phyloP scores from a whole-genome alignment of 2,329 filamentous ascomycete genomes.

The Penicillium sp. region DNA sequence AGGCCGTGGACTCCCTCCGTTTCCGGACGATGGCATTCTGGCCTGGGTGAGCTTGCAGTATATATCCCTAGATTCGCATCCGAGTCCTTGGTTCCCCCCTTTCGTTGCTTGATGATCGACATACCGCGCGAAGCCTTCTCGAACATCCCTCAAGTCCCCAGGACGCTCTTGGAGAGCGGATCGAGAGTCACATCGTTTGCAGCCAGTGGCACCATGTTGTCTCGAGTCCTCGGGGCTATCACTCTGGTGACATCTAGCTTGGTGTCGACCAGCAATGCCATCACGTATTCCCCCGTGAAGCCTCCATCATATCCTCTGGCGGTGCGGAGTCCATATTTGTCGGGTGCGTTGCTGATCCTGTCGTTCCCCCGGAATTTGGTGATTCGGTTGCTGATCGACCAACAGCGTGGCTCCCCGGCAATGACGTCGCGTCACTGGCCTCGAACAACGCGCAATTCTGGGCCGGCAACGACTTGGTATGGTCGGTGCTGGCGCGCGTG shows the following conservation, averaged over 20 bases:
- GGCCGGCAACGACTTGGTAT: slow-evolving; percentile 37
- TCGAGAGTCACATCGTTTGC: too few relatives aligned
- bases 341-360: slow-evolving; percentile 20
- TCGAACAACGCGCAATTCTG: slow-evolving; percentile 40
- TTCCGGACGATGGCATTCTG: slow-evolving; percentile 10
- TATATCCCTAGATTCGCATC: too few relatives aligned
- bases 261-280: slow-evolving; percentile 7
- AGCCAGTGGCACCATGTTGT: slow-evolving; percentile 13
- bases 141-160: slow-evolving; percentile 5
- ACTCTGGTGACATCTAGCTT: slow-evolving; percentile 8
- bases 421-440: slow-evolving; percentile 32
- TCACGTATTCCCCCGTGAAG: slow-evolving; percentile 18
- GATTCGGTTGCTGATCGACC: slow-evolving; percentile 3
- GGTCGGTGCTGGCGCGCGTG: slow-evolving; percentile 41
- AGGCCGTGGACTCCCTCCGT: slow-evolving; percentile 5
- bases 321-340: slow-evolving; percentile 41
- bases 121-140: background rate
- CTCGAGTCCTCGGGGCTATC: slow-evolving; percentile 5
- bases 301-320: slow-evolving; percentile 44
- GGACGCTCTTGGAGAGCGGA: too few relatives aligned
- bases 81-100: background rate
- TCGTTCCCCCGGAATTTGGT: background rate
- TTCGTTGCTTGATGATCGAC: background rate
- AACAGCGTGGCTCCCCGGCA: slow-evolving; percentile 41
- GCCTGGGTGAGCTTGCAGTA: slow-evolving; percentile 2